Percentiles rank a stretch among this genome's conserved stretches.
Evolutionary conservation across 805 yeast species (phyloP).

Genomic region (Lachancea kluyveri): DNA sequence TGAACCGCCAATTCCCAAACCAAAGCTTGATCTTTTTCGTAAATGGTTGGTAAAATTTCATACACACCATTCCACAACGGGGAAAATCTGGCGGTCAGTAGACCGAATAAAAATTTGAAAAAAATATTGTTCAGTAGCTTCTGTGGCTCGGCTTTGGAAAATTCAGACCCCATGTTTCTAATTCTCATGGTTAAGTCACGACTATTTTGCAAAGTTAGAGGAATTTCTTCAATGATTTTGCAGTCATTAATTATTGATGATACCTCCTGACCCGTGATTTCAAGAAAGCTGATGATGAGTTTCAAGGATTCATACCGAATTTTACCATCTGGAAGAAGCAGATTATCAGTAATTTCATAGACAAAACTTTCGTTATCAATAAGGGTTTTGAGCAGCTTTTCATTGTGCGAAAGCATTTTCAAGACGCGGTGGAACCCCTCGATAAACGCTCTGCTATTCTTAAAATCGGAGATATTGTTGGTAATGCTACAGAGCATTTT

Average conservation of each 20-base stretch:
- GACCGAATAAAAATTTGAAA: constrained; percentile 56
- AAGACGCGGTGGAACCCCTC: constrained; percentile 30
- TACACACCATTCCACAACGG: constrained; percentile 80
- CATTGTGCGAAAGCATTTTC: too few relatives aligned
- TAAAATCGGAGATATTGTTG: constrained; percentile 21
- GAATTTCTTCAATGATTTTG: constrained; percentile 61
- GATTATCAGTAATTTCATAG: constrained; percentile 28
- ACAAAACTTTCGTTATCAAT: neutral
- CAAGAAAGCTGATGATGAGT: constrained; percentile 34
- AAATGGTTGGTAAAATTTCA: constrained; percentile 49
- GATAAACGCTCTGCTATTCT: constrained; percentile 35
- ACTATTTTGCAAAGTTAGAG: constrained; percentile 59
- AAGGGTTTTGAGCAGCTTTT: neutral
- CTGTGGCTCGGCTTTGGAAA: constrained; percentile 28
- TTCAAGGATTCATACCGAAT: constrained; percentile 47
- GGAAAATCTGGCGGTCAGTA: constrained; percentile 66
- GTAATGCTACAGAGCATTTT: constrained; percentile 18
- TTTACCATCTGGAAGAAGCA: constrained; percentile 44
- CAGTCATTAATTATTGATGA: constrained; percentile 44
- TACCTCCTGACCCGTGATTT: constrained; percentile 23
- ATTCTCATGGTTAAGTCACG: constrained; percentile 71
- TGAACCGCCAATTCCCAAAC: constrained; percentile 52
- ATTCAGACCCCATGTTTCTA: constrained; percentile 48
- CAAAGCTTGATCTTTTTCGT: constrained; percentile 34
- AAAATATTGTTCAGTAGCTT: constrained; percentile 25